Base-by-base conservation (phyloP, 495 filamentous ascomycete genomes). In the Thermothielavioides terrestris region DNA sequence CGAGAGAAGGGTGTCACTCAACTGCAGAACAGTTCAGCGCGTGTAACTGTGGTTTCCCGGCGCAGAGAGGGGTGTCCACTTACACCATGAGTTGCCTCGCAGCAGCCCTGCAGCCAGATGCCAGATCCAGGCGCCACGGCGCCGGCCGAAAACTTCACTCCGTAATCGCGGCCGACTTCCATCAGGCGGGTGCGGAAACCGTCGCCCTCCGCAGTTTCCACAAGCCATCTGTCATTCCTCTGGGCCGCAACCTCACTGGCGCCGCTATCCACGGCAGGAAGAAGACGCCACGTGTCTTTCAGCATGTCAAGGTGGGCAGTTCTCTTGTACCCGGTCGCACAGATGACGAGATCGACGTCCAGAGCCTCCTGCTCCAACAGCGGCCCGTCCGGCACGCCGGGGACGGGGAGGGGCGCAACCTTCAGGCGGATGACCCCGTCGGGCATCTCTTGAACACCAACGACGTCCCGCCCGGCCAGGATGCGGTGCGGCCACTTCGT, bases 51-150 rank as follows among this genome's bases (percentile, higher is more conserved):
- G 15, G 31, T 15, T 17, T 32, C 12, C 23, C 26, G 37, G 28
- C 31, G 44, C n/a, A 26, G 20, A 34, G 3, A 37, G 6, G 11
- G n/a, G 17, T 15, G 23, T 12, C 44, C 21, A 78, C 82, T 78
- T 73, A 89, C 84, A 30, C 92, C 92, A 63, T 96, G 92, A 23
- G 88, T 95, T 50, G 74, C 79, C 68, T 98, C 89, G 59, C 89
- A 92, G 65, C 89, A 96, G 1, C 92, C 92, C 67, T 96, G 92
- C 52, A 98, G 72, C 89, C 88, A 98, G 27, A 96, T 76, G 10
- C 89, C 89, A n/a, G 71, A 73, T 2, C 68, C 71, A 7, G 79
- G 77, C 12, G 82, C 72, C 23, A 95, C 84, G 52, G 78, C 77
- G 21, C 74, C 78, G 7, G 73, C 68, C 21, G 80, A 74, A 55